Percentiles rank a stretch among this genome's conserved stretches.
Conservation (phyloP, 2,329 filamentous ascomycete genomes). For the Diaporthe ilicicola region DNA sequence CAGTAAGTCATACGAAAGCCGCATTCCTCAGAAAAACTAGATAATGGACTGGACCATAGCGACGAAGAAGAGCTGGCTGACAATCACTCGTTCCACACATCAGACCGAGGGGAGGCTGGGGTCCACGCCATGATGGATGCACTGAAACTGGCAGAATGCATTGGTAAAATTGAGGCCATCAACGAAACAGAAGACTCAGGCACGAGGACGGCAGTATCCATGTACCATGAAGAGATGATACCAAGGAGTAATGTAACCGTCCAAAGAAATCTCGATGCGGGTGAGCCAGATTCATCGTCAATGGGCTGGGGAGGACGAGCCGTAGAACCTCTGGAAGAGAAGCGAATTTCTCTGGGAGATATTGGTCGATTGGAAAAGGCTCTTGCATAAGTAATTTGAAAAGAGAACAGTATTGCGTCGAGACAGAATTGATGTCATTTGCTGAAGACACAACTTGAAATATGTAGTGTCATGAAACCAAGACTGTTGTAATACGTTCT, state of each 20-base stretch:
- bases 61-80: neutral
- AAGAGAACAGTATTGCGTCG: neutral
- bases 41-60: neutral
- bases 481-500: neutral
- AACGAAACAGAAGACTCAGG: neutral
- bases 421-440: neutral
- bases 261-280: neutral
- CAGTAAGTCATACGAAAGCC: neutral
- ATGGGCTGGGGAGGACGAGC: slow-evolving; percentile 11
- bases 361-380: neutral
- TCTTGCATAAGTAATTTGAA: no score
- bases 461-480: neutral
- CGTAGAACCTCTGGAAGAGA: neutral
- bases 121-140: neutral
- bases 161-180: neutral
- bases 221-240: neutral
- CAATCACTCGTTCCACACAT: neutral
- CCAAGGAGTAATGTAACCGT: neutral
- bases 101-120: slow-evolving; percentile 4
- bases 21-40: no score
- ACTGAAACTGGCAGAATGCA: neutral
- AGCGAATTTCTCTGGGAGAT: neutral
- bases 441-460: neutral
- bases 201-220: neutral
- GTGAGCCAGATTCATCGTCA: neutral